Base-by-base conservation (phyloP, 2,329 filamentous ascomycete genomes). In the Cladosporium phlei region DNA sequence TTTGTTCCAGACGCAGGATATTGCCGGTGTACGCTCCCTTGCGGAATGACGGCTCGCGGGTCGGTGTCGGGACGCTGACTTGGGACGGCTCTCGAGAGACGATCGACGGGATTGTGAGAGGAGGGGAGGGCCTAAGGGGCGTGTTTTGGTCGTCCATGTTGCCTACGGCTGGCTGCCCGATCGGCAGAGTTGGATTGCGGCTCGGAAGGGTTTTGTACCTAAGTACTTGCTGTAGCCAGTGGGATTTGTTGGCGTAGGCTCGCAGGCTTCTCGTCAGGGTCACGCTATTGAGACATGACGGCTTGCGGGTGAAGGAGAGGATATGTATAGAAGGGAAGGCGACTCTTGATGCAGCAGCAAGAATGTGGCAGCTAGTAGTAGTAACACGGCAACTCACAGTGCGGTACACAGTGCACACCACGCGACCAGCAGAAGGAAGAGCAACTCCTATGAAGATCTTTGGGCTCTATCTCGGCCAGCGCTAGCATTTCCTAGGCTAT, bases 1-100 rank as follows among this genome's bases (percentile, higher is more conserved):
- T 83, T 54, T 84, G 82, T 66, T 91, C 86, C 52, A 90, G 78
- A 39, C 82, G 79, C 54, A 83, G 80, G 52, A 90, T 82, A 68
- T 85, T 88, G 61, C 75, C 76, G 14, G 76, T 68, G 61, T 79
- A 82, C 24, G 79, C 79, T 34, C 46, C 46, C 33, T 44, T 48
- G 30, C 46, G 46, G 38, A 48, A 48, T 14, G 46, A 48, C 7
- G 38, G 38, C 25, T 48, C 46, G 24, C 46, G 46, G 6, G 38
- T 43, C 8, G 46, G 46, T 25, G 46, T 48, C 22, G 46, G 46
- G 8, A 33, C 30, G 46, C 38, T 48, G 33, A 48, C 46, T 21
- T 45, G 32, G 5, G 42, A 25, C 19, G 32, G 42, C 32, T 45
- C 42, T 21, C 17, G 42, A 10, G 32, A 24, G 20, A 34, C 22